Base-by-base conservation (phyloP, 2,329 filamentous ascomycete genomes). In the Thelonectria discophora region DNA sequence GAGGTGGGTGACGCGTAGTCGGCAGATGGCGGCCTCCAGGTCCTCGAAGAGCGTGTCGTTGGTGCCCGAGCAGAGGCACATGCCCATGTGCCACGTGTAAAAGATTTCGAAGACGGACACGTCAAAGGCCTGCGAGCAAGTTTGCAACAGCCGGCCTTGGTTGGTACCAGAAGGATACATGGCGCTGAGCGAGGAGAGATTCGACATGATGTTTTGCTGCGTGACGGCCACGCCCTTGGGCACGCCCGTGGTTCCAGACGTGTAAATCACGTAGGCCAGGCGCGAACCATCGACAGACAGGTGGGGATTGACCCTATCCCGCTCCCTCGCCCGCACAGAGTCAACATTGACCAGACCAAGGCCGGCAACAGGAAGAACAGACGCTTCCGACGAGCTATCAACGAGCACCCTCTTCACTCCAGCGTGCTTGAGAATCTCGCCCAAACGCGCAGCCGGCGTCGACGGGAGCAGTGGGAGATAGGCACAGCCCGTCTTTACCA, bases 41-140 rank as follows among this genome's bases (percentile, higher is more conserved):
- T 96, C 88, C 40, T 82, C 82, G 69, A 94, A 92, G 0, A 96
- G 77, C 2, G 86, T 84, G 68, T 95, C 90, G 67, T 94, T 93
- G 0, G 82, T 85, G 0, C 88, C 90, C 2, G 90, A 86, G 72
- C 91, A 97, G 12, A 97, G 80, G 62, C 89, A 90, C 80, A 94
- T 92, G 4, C 92, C 92, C 34, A 84, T 83, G 48, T 86, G 85
- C 90, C 93, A 96, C 0, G 92, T 82, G 69, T 92, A 96, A 74
- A 97, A 94, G 13, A 96, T 94, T 71, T 97, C 93, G 72, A 96
- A 96, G 0, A 96, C 90, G 0, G 92, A 96, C 2, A 96, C 88
- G 71, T 96, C 92, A 72, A 96, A 97, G 0, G 90, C 90, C 71
- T 93, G 91, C 0, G 92, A 94, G 71, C 91, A 96, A 2, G 91